Evolutionary conservation across 768 basidiomycete species (phyloP), one percentile per base, ranked within the genome.

Genomic region (Gelatoporia subvermispora): DNA sequence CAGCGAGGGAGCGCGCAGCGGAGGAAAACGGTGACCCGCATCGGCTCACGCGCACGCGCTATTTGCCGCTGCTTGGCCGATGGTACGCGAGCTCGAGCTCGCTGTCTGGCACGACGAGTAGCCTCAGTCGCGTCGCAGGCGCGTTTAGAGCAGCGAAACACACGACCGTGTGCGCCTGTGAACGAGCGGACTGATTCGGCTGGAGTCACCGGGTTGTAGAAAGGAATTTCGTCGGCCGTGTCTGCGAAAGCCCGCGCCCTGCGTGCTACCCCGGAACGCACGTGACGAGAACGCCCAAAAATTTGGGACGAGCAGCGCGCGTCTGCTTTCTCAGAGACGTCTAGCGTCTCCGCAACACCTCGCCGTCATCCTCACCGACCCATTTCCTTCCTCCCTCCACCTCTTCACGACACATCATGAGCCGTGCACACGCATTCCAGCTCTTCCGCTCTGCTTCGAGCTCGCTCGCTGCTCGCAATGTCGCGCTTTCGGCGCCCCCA

Each of bases 371-470:
- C 47, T 13, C 23, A 21, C 50, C 51, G 28, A 21, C 52, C 46
- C 35, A 43, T 45, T 48, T 31, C 38, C 37, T 35, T 45, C 50
- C 34, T 9, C 50, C 49, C 34, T 28, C 49, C 41, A 49, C 51
- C 34, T 35, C 42, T 18, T 35, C 25, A 37, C 45, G 49, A 48
- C 41, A 54, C 46, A 62, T 58, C 56, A 84, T 84, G 81, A 75
- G 67, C 67, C 68, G 78, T 58, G 66, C 71, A 49, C 70, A 73
- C 55, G 74, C 79, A 54, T 66, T 75, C 61, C 73, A 73, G 43
- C 49, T 74, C 48, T 69, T 87, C 65, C 77, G 81, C 59, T 72
- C 79, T n/a, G 81, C 77, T 65, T 75, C 80, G 53, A 69, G 75
- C 60, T 73, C 74, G n/a, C 53, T 81, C 55, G 77, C 84, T 39